Base-by-base conservation (phyloP, 805 yeast genomes). In the Wickerhamomyces xylosicus region DNA sequence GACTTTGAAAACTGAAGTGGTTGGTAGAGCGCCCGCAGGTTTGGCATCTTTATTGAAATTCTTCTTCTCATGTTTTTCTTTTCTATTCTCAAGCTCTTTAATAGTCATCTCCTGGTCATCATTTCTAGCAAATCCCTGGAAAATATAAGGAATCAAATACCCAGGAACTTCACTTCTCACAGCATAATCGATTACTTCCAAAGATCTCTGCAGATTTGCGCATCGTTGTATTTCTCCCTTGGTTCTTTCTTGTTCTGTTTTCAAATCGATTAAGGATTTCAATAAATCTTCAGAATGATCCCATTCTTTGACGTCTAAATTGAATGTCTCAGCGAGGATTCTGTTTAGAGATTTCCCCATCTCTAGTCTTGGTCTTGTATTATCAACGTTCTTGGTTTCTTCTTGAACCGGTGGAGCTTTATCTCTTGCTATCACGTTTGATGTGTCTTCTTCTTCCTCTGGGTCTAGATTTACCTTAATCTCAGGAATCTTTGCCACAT, bases 221-320 rank as follows among this genome's bases (percentile, higher is more conserved):
- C 56, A 49, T 42, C 53, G 61, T 16, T 58, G 41, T 15, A 53
- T 37, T 34, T 63, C 66, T 37, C 61, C 66, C 41, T 53, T 63
- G 3, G 71, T 64, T 28, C 51, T 53, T 42, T 66, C 70, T 42
- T 65, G 65, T 38, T 66, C 72, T 3, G 58, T 50, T 41, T 61
- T 64, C 31, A 60, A 51, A 16, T 45, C 41, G 11, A 68, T 47
- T 4, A 63, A 51, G 18, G 64, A 61, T 13, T 54, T 44, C 11
- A 67, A 46, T 0, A 67, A 54, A 8, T 61, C 61, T n/a, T 54
- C 50, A n/a, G 58, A 57, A 43, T 60, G 65, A 5, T 67, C 65
- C 67, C 67, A 63, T 5, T 49, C 43, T 3, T 35, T 39, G 2
- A 39, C 17, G 0, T 25, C 29, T 8, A 25, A 7, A n/a, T 25